Evolutionary conservation across 129 eudicot genomes (phyloP).

Genomic region (Erigeron canadensis): DNA sequence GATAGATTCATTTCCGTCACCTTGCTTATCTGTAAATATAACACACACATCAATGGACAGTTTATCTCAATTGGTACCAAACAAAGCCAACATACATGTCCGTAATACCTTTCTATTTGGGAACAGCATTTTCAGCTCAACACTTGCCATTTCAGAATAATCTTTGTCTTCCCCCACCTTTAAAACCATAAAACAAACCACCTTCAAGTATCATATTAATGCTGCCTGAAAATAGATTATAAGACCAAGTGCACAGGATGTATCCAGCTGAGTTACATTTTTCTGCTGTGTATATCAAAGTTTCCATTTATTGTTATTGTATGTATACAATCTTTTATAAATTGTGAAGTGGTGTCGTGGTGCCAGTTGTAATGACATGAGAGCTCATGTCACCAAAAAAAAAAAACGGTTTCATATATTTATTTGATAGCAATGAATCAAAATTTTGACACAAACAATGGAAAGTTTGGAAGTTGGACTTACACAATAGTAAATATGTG

Average conservation of each 20-base stretch:
- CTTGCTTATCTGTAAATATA: conserved; percentile 54
- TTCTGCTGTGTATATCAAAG: too few species aligned
- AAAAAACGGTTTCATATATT: too few species aligned
- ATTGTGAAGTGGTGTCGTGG: too few species aligned
- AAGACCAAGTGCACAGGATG: background rate
- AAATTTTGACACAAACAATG: too few species aligned
- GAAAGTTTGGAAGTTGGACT: too few species aligned
- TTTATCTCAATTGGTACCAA: background rate
- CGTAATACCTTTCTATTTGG: conserved; percentile 60
- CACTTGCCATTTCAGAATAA: conserved; percentile 65
- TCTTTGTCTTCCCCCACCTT: conserved; percentile 88
- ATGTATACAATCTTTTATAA: too few species aligned
- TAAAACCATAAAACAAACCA: conserved; percentile 23
- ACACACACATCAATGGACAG: conserved; percentile 1
- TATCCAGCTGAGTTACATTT: too few species aligned
- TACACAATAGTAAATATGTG: too few species aligned
- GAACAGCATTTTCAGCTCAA: conserved; percentile 84
- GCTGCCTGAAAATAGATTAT: background rate
- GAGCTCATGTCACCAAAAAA: too few species aligned
- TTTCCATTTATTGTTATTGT: too few species aligned
- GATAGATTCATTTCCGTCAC: conserved; percentile 87
- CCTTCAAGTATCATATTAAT: conserved; percentile 18
- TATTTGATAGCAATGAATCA: too few species aligned
- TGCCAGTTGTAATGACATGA: too few species aligned
- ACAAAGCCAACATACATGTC: conserved; percentile 2